These are phyloP conservation scores for Annona squamosa DNA, from an alignment of 164 flowering plant species.

Conservation along the genomic window DNA sequence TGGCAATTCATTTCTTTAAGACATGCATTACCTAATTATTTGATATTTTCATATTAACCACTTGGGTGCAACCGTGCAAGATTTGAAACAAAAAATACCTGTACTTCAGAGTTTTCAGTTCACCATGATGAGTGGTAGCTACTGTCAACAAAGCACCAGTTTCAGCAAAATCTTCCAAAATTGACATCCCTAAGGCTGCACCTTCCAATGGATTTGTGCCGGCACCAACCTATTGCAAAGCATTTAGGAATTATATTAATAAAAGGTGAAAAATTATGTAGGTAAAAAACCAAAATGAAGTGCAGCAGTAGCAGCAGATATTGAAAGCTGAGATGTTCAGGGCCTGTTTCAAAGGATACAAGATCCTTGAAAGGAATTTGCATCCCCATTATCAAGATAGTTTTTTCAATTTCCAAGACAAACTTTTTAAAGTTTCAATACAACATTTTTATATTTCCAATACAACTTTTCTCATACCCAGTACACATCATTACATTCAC, in stretches of 20 bases:
- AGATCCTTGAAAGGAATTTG: too few species aligned
- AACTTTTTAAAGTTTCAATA: too few species aligned
- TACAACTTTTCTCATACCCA: too few species aligned
- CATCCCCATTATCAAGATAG: too few species aligned
- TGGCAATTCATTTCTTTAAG: neutral
- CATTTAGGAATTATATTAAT: neutral
- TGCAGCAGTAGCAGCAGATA: too few species aligned
- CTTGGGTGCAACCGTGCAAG: neutral
- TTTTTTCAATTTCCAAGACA: too few species aligned
- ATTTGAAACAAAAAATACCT: slow-evolving; percentile 35
- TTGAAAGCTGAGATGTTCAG: too few species aligned
- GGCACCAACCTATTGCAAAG: slow-evolving; percentile 66
- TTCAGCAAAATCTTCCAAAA: slow-evolving; percentile 84
- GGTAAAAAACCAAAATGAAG: too few species aligned
- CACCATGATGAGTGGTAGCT: slow-evolving; percentile 95
- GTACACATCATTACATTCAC: too few species aligned
- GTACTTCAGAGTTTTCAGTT: slow-evolving; percentile 89
- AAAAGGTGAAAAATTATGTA: too few species aligned
- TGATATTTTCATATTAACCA: neutral
- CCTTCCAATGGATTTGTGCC: slow-evolving; percentile 99
- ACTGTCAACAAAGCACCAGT: slow-evolving; percentile 64
- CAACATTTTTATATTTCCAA: too few species aligned
- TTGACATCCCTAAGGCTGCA: slow-evolving; percentile 93
- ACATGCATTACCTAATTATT: neutral
- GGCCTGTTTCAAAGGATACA: too few species aligned